Conservation (phyloP, 805 yeast species). For the Ogataea angusta region DNA sequence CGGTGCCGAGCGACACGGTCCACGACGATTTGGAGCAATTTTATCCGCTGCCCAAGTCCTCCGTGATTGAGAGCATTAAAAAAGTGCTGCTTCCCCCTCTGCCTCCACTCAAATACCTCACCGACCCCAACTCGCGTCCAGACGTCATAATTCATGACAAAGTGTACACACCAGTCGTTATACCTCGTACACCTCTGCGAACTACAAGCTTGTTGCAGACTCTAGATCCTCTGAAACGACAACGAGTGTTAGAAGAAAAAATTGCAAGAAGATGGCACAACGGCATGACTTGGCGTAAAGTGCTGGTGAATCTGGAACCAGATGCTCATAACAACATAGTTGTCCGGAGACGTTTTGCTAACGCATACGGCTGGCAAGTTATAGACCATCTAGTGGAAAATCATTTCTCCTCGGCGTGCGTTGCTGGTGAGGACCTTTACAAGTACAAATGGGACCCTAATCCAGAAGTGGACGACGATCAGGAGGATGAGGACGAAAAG, state of each 20-base stretch:
- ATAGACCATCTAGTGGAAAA: constrained; percentile 73
- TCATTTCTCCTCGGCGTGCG: constrained; percentile 45
- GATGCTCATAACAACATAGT: constrained; percentile 95
- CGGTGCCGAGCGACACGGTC: constrained; percentile 4
- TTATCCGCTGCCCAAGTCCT: constrained; percentile 58
- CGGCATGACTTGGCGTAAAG: constrained; percentile 86
- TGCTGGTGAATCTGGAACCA: constrained; percentile 77
- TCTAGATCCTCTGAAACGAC: constrained; percentile 36
- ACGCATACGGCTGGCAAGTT: constrained; percentile 94
- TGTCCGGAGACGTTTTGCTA: constrained; percentile 83
- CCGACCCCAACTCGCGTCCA: constrained; percentile 58
- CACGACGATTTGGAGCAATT: constrained; percentile 15
- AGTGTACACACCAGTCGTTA: constrained; percentile 62
- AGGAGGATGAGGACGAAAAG: constrained; percentile 17
- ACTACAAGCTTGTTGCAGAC: constrained; percentile 24
- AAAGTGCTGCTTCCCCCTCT: constrained; percentile 75
- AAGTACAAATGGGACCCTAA: constrained; percentile 20
- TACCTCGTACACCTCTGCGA: constrained; percentile 29
- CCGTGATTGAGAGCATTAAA: constrained; percentile 75
- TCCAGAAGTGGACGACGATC: constrained; percentile 10
- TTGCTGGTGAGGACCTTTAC: constrained; percentile 24
- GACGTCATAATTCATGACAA: constrained; percentile 80
- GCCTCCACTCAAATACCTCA: constrained; percentile 65
- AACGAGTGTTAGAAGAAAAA: constrained; percentile 60
- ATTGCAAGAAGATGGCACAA: constrained; percentile 89